Conservation (phyloP, 306 rosid species). For the Canavalia gladiata region DNA sequence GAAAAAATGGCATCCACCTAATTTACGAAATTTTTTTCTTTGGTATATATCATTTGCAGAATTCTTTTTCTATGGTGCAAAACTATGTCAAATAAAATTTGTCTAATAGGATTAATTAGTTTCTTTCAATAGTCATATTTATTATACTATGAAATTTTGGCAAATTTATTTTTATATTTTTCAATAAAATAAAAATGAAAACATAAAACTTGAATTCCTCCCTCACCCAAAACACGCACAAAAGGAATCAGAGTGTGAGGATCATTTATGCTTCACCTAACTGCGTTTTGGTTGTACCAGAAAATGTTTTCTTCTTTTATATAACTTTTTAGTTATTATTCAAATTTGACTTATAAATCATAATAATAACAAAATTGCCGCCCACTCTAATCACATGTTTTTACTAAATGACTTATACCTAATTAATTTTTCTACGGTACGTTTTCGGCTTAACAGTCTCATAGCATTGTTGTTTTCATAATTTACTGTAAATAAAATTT, state of each 20-base stretch:
- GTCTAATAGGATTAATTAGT: neutral
- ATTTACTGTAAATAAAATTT: neutral
- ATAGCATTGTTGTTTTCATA: neutral
- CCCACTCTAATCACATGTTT: constrained; percentile 29
- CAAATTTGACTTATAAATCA: neutral
- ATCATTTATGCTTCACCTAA: constrained; percentile 9
- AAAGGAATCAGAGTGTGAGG: neutral
- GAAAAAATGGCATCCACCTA: neutral
- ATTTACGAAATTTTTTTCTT: neutral
- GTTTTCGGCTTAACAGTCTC: neutral
- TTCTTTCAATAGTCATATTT: neutral
- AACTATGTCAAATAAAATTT: neutral
- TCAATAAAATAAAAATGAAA: neutral
- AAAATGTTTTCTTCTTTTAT: neutral
- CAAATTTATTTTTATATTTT: neutral
- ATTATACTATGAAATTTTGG: neutral
- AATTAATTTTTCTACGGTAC: neutral
- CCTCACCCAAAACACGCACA: neutral
- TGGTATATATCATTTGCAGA: neutral
- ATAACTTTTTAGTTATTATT: neutral
- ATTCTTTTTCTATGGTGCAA: neutral
- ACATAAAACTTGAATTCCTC: neutral
- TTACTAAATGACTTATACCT: neutral
- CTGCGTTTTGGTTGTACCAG: neutral
- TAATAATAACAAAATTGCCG: neutral